These are phyloP conservation scores for Toxicodendron radicans DNA, from an alignment of 345 rosid species.

Conservation along the genomic window DNA sequence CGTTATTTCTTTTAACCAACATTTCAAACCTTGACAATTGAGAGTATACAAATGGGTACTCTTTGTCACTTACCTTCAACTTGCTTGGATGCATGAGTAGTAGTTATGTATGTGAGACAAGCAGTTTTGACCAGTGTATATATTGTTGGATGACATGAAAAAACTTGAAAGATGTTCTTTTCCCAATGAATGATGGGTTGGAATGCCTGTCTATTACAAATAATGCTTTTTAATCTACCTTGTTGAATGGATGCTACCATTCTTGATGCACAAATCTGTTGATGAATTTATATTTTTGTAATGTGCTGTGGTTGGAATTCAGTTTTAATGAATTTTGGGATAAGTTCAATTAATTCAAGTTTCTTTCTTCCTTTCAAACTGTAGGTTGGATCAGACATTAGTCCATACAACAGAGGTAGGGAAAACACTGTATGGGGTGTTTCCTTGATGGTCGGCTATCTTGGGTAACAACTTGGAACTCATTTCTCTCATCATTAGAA, in stretches of 20 bases:
- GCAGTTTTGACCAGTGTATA: background rate
- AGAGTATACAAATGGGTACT: background rate
- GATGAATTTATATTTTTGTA: conserved; percentile 2
- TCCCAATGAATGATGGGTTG: background rate
- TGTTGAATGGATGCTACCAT: conserved; percentile 4
- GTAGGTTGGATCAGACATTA: conserved; percentile 81
- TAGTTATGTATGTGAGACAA: background rate
- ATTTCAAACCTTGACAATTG: background rate
- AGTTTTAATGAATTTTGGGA: background rate
- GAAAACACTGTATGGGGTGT: conserved; percentile 96
- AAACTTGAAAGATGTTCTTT: background rate
- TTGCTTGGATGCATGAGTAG: background rate
- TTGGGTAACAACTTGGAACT: conserved; percentile 58
- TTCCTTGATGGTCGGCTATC: conserved; percentile 87
- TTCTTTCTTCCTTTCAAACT: conserved; percentile 20
- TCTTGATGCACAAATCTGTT: conserved; percentile 2
- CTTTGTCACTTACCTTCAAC: background rate
- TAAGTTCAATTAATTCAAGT: conserved; percentile 2
- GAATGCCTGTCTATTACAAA: conserved; percentile 16
- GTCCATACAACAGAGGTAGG: conserved; percentile 81
- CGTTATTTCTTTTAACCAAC: background rate
- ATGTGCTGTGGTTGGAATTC: background rate
- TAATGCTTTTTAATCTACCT: background rate
- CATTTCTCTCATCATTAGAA: conserved; percentile 10
- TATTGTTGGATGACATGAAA: background rate